phyloP scores from a whole-genome alignment of 257 asterid genomes.

The Nicotiana sylvestris region DNA sequence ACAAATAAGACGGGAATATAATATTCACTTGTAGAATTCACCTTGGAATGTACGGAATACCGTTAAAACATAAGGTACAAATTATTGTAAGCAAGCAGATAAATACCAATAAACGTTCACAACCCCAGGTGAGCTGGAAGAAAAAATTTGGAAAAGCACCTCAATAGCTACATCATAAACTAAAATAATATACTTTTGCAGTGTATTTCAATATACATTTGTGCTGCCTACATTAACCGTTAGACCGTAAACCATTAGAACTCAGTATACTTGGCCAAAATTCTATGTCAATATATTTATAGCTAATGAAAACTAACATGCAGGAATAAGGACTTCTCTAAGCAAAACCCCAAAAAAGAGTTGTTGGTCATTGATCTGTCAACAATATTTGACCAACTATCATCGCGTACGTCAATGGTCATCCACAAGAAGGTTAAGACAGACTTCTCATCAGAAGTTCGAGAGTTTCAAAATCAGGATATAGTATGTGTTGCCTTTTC shows the following conservation, averaged over 20 bases:
- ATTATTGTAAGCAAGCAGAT: too few species aligned
- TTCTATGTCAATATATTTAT: not conserved
- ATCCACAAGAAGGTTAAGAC: too few species aligned
- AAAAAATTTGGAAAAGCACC: not conserved
- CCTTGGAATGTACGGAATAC: not conserved
- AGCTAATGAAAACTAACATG: not conserved
- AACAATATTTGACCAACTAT: too few species aligned
- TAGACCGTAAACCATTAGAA: not conserved
- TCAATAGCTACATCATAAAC: not conserved
- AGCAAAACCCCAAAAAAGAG: too few species aligned
- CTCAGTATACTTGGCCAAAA: not conserved
- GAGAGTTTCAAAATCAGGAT: not conserved
- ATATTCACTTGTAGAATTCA: not conserved
- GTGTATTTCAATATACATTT: not conserved
- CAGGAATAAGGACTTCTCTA: not conserved
- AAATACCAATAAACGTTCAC: not conserved
- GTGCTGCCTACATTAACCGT: constrained; percentile 2
- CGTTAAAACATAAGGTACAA: not conserved
- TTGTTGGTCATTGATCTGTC: too few species aligned
- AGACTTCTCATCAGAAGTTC: not conserved
- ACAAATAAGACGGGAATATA: too few species aligned
- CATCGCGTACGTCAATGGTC: too few species aligned
- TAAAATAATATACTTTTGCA: too few species aligned
- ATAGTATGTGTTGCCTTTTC: not conserved
- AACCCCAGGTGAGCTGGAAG: not conserved